A percentile compares a stretch with the other conserved stretches of the same genome.
Evolutionary conservation across 148 eudicot species (phyloP).

Genomic region (Suaeda aralocaspica): DNA sequence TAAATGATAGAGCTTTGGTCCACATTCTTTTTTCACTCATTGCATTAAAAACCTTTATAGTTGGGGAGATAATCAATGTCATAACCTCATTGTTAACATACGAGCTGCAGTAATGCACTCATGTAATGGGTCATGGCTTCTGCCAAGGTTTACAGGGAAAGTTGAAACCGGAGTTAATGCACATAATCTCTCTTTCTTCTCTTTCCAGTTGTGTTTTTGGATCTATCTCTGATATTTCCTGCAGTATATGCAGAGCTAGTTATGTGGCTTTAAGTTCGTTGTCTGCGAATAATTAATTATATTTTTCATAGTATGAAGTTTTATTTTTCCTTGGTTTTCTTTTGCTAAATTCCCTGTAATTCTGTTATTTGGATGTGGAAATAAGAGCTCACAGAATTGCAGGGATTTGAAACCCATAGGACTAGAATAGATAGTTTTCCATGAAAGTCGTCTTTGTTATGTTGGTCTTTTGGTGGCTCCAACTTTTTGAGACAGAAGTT

Average conservation of each 20-base stretch:
- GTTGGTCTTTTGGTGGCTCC: neutral
- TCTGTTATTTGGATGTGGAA: conserved; percentile 5
- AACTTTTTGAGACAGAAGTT: conserved; percentile 6
- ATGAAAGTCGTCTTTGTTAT: neutral
- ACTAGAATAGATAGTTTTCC: neutral
- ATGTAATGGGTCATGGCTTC: conserved; percentile 19
- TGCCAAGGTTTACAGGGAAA: conserved; percentile 5
- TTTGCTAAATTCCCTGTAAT: conserved; percentile 2
- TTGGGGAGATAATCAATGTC: neutral
- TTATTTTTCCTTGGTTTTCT: neutral
- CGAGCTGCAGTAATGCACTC: conserved; percentile 9
- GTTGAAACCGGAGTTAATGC: conserved; percentile 23
- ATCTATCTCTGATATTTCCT: neutral
- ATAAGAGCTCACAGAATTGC: conserved; percentile 5
- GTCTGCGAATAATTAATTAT: neutral
- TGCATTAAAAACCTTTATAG: conserved; percentile 7
- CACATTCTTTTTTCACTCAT: conserved; percentile 14
- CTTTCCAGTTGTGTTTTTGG: conserved; percentile 17
- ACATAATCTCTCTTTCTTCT: conserved; percentile 5
- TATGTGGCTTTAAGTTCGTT: conserved; percentile 4
- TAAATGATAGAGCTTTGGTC: conserved; percentile 17
- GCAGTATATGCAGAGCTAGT: conserved; percentile 12
- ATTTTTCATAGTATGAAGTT: neutral
- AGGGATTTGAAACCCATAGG: neutral
- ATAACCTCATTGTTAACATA: neutral